Evolutionary conservation across 495 filamentous ascomycete species (phyloP), one percentile per base, ranked within the genome.

Genomic region (Acidiella bohemica): DNA sequence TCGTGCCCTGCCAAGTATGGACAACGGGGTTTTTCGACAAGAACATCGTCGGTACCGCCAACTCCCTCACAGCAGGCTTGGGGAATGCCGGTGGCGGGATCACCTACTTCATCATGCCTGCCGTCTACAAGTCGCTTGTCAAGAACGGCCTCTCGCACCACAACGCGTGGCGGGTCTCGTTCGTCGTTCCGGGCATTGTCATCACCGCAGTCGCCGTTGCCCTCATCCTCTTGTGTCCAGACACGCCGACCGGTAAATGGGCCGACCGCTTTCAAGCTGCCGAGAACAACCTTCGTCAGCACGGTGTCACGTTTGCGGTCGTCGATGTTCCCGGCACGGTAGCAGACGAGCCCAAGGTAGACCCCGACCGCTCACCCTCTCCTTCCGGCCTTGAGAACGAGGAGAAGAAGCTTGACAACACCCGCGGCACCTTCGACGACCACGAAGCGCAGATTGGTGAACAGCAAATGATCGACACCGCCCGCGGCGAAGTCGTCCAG

Each of bases 1-100:
- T 96, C 47, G 87, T 96, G 2, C 88, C 88, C 2, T 95, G 88
- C 58, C 88, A 93, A 50, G 88, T 95, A 6, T 96, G 88, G 87
- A 82, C 79, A 21, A 94, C 88, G 0, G 86, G 81, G 1, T 95
- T 53, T 36, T 50, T 40, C 32, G 88, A 96, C 64, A 94, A 93
- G 66, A 92, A 84, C 53, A 73, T 95, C 13, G 82, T 96, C 17
- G 88, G 88, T 24, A 83, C 83, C 4, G 84, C 87, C 41, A 96
- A 94, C 53, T 78, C 84, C 6, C 61, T 96, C 2, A 78, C 85
- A 10, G 88, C 73, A 36, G 88, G 88, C 2, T 76, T 80, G 57
- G 88, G 88, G 25, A 96, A 95, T 46, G 73, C 86, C 24, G 88
- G 88, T 43, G 88, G 88, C 42, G 88, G 88, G 31, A 83, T 94